Conservation (phyloP, 2,329 filamentous ascomycete genomes). For the Fusarium compactum region DNA sequence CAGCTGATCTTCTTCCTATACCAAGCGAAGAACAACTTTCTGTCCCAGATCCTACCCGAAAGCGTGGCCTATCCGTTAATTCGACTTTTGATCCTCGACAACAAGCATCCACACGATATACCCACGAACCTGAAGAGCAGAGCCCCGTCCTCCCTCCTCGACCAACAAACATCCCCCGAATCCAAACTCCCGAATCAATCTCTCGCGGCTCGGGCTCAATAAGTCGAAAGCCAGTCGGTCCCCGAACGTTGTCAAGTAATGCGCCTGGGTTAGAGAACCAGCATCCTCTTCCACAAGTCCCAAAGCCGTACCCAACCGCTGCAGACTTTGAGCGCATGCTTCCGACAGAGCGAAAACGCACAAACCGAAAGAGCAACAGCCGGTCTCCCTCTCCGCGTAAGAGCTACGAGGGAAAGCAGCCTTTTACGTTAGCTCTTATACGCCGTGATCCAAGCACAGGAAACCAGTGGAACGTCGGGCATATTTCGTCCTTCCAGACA, state of each 20-base stretch:
- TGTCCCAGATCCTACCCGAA: conserved; percentile 21
- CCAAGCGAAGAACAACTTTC: conserved; percentile 18
- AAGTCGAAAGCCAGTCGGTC: conserved; percentile 49
- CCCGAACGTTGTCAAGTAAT: conserved; percentile 37
- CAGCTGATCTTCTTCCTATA: conserved; percentile 37
- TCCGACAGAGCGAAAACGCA: conserved; percentile 3
- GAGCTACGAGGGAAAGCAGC: conserved; percentile 51
- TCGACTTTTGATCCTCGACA: conserved; percentile 35
- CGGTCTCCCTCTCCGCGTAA: conserved; percentile 57
- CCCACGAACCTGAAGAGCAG: conserved; percentile 23
- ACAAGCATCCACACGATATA: conserved; percentile 17
- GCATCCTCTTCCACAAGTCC: conserved; percentile 26
- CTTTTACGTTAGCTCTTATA: conserved; percentile 73
- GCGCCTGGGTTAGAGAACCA: not conserved
- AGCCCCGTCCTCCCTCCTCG: conserved; percentile 27
- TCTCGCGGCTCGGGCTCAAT: conserved; percentile 6
- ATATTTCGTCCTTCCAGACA: conserved; percentile 67
- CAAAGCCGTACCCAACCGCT: conserved; percentile 12
- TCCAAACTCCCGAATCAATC: conserved; percentile 30
- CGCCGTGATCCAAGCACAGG: conserved; percentile 78
- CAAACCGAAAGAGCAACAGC: conserved; percentile 8
- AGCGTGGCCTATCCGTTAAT: conserved; percentile 38
- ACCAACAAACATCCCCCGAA: conserved; percentile 17
- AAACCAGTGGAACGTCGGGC: conserved; percentile 81
- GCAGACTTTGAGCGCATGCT: conserved; percentile 32